Base-by-base conservation (phyloP, 495 filamentous ascomycete species). In the Staphylotrichum longicolle region DNA sequence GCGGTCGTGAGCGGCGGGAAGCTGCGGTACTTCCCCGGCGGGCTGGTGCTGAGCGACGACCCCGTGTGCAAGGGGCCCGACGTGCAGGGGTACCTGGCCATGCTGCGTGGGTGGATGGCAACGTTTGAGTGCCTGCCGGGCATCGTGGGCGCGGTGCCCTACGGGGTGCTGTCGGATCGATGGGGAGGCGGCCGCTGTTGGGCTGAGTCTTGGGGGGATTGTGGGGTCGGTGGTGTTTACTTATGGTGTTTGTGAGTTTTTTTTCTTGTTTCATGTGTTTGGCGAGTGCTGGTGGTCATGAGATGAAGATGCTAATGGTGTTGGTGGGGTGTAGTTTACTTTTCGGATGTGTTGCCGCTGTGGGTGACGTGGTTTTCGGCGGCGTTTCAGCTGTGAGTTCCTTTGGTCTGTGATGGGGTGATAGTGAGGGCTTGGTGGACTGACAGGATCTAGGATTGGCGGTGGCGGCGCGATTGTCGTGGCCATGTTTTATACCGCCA, bases 401-500 rank as follows among this genome's bases (percentile, higher is more conserved):
- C 10, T 15, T 27, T 27, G 20, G 20, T 20, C 44, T 20, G 8
- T 33, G 46, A 15, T 34, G 3, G 14, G 4, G 5, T 15, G 27
- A 20, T 35, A 2, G 12, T 42, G 8, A 52, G 8, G 2, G 27
- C 6, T 15, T 3, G 51, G 12, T 55, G 40, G 35, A 39, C 35
- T 54, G 51, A 41, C 35, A 11, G 7, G 10, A 3, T n/a, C 27
- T 51, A 73, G 70, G 2, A 65, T 74, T 42, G 72, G 73, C 4
- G 73, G 73, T 30, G 70, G 71, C 15, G 60, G 51, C 3, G 14
- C 58, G 10, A 63, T 72, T 5, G 15, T 68, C 11, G 49, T 63
- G n/a, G 70, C 73, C 52, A 74, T 74, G 70, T 12, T 74, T 2
- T 75, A 68, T 46, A 75, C 73, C 41, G 54, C 67, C 14, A 8